phyloP scores from a whole-genome alignment of 2,329 filamentous ascomycete species.

The Botrytis elliptica region DNA sequence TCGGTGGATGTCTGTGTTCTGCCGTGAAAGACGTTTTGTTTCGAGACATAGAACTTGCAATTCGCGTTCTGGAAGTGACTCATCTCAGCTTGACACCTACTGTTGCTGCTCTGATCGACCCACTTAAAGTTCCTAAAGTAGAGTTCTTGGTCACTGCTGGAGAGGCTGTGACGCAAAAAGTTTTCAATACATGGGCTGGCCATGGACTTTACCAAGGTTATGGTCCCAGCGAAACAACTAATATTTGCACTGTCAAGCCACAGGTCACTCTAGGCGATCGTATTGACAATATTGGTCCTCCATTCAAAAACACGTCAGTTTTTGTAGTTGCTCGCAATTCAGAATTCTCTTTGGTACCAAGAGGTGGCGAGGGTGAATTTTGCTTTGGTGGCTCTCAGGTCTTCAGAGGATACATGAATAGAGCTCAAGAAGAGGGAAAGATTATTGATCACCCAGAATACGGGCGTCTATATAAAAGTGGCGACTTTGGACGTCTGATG shows the following conservation, averaged over 20 bases:
- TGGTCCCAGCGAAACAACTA: constrained; percentile 82
- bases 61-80: constrained; percentile 64
- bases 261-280: constrained; percentile 56
- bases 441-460: constrained; percentile 67
- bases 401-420: constrained; percentile 69
- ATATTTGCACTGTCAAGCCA: constrained; percentile 75
- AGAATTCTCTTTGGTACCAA: constrained; percentile 56
- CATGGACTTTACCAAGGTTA: constrained; percentile 76
- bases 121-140: constrained; percentile 66
- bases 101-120: constrained; percentile 72
- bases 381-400: constrained; percentile 87
- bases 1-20: constrained; percentile 76
- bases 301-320: constrained; percentile 70
- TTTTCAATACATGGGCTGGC: constrained; percentile 67
- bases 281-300: constrained; percentile 73
- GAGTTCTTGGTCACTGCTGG: constrained; percentile 78
- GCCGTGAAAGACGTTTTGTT: constrained; percentile 73
- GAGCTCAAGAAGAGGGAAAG: constrained; percentile 60
- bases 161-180: constrained; percentile 72
- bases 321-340: constrained; percentile 43
- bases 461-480: constrained; percentile 77
- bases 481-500: constrained; percentile 78
- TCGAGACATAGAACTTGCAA: constrained; percentile 65
- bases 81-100: constrained; percentile 86
- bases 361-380: constrained; percentile 75